Evolutionary conservation across 2,329 filamentous ascomycete species (phyloP).

Genomic region (Diaporthe velutina): DNA sequence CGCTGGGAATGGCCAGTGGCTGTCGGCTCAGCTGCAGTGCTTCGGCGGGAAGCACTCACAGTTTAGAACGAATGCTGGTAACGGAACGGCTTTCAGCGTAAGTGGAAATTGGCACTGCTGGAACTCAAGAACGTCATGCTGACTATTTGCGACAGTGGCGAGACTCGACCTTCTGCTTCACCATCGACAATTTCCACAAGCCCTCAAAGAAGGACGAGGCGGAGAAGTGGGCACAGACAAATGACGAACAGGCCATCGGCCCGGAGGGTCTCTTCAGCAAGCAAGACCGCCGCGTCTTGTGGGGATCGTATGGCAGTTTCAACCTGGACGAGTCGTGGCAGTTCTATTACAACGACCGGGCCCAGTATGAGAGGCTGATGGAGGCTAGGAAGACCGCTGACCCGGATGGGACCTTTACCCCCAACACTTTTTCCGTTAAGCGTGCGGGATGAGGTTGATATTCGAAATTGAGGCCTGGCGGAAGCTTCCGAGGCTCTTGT

Average conservation of each 20-base stretch:
- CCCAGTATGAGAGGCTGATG: slow-evolving; percentile 50
- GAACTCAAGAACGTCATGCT: neutral
- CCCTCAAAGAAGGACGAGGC: slow-evolving; percentile 50
- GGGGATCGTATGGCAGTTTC: slow-evolving; percentile 55
- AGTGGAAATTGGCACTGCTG: neutral
- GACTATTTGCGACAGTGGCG: slow-evolving; percentile 50
- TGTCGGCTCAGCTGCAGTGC: slow-evolving; percentile 60
- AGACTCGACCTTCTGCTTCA: slow-evolving; percentile 55
- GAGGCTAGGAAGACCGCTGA: slow-evolving; percentile 48
- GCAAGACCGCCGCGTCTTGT: slow-evolving; percentile 53
- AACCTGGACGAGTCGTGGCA: slow-evolving; percentile 51
- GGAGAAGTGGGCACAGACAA: slow-evolving; percentile 56
- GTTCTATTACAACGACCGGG: slow-evolving; percentile 51
- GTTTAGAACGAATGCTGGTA: slow-evolving; percentile 55
- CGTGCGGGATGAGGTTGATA: neutral
- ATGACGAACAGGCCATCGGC: slow-evolving; percentile 48
- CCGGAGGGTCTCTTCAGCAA: slow-evolving; percentile 51
- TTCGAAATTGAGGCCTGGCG: neutral
- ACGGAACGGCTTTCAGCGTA: slow-evolving; percentile 59
- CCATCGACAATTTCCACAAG: slow-evolving; percentile 60
- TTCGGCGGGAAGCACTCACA: slow-evolving; percentile 59
- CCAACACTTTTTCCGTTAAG: slow-evolving; percentile 49
- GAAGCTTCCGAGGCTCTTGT: neutral
- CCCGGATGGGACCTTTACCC: slow-evolving; percentile 53
- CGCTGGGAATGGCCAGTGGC: slow-evolving; percentile 52